Evolutionary conservation across 2,329 filamentous ascomycete species (phyloP).

Genomic region (Pseudocercospora vitis): DNA sequence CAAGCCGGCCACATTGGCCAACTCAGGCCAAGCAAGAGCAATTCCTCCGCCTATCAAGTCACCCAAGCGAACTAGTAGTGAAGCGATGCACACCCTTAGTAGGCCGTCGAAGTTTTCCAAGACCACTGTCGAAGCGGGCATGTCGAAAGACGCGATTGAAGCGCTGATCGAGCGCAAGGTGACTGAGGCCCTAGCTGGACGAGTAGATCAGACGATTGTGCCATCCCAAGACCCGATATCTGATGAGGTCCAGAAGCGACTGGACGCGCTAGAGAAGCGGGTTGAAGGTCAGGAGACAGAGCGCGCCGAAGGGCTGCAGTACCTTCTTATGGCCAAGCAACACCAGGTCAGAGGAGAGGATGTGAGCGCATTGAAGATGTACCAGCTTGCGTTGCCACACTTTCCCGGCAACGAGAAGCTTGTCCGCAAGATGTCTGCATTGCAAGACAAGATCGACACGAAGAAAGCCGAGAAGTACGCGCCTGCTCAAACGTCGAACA

Average conservation of each 20-base stretch:
- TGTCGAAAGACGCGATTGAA: slow-evolving; percentile 71
- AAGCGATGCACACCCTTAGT: slow-evolving; percentile 39
- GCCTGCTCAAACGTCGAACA: slow-evolving; percentile 4
- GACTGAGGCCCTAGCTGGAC: slow-evolving; percentile 80
- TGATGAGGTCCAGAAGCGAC: slow-evolving; percentile 74
- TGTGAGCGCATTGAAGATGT: slow-evolving; percentile 75
- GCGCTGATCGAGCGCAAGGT: slow-evolving; percentile 91
- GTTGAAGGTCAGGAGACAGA: slow-evolving; percentile 72
- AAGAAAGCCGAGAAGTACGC: slow-evolving; percentile 38
- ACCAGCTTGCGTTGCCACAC: slow-evolving; percentile 77
- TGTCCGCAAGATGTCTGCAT: slow-evolving; percentile 54
- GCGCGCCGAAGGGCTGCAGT: slow-evolving; percentile 78
- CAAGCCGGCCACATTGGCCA: slow-evolving; percentile 27
- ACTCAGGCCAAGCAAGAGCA: slow-evolving; percentile 28
- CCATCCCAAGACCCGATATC: slow-evolving; percentile 51
- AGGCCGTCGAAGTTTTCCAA: slow-evolving; percentile 45
- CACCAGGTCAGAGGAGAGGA: slow-evolving; percentile 83
- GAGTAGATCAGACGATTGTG: slow-evolving; percentile 47
- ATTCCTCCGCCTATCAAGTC: slow-evolving; percentile 28
- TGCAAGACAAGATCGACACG: slow-evolving; percentile 53
- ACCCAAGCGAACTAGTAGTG: slow-evolving; percentile 47
- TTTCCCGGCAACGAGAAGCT: slow-evolving; percentile 84
- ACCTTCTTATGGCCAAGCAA: slow-evolving; percentile 86
- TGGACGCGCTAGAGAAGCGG: slow-evolving; percentile 83
- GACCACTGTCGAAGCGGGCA: slow-evolving; percentile 27